phyloP scores from a whole-genome alignment of 2,329 filamentous ascomycete genomes.

The Xylariaceae sp. region DNA sequence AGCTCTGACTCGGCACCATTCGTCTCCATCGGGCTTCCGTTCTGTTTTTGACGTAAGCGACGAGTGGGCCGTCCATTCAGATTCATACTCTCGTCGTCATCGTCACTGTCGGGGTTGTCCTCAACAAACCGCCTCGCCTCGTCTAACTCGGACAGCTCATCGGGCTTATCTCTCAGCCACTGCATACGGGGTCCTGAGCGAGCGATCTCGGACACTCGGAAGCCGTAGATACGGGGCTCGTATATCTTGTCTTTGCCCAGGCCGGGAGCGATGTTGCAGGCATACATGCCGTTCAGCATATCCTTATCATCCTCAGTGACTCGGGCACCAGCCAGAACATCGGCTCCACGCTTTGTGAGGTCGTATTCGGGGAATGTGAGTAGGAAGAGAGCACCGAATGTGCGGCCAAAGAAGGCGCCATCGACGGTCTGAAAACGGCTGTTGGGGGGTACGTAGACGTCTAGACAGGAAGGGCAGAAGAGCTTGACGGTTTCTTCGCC shows the following conservation, averaged over 20 bases:
- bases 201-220: conserved; percentile 86
- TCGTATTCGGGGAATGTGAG: conserved; percentile 98
- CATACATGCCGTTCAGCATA: conserved; percentile 80
- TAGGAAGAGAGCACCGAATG: conserved; percentile 94
- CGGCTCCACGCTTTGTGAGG: conserved; percentile 66
- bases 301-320: conserved; percentile 43
- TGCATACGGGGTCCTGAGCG: conserved; percentile 92
- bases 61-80: conserved; percentile 39
- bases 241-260: conserved; percentile 81
- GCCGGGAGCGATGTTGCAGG: conserved; percentile 82
- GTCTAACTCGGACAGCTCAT: conserved; percentile 76
- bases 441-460: conserved; percentile 96
- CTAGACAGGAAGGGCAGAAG: conserved; percentile 93
- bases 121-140: conserved; percentile 60
- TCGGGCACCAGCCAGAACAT: conserved; percentile 46
- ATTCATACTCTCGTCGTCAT: conserved; percentile 49
- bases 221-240: conserved; percentile 94
- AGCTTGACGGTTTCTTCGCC: conserved; percentile 98
- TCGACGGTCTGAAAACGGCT: conserved; percentile 96
- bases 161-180: conserved; percentile 84
- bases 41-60: conserved; percentile 39
- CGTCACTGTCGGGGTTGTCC: conserved; percentile 54
- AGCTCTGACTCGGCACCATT: conserved; percentile 57
- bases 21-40: conserved; percentile 55
- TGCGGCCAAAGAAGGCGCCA: conserved; percentile 96